Percentiles rank a stretch among this genome's conserved stretches.
Conservation (phyloP, 176 grass and related monocot genomes). For the Bonia amplexicaulis region DNA sequence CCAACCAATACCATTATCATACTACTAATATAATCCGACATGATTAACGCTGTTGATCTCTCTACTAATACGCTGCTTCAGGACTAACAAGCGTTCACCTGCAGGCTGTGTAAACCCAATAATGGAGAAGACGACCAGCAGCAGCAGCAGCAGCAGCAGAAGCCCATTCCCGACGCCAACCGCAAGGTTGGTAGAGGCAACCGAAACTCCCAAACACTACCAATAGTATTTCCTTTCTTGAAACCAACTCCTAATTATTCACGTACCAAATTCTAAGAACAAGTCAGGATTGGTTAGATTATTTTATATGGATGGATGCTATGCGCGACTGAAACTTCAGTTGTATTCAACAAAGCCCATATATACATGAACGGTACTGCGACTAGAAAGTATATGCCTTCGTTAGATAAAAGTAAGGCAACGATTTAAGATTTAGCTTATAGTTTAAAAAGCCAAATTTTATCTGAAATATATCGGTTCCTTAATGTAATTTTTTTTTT, state of each 20-base stretch:
- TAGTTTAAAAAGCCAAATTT: no score
- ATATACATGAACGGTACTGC: background rate
- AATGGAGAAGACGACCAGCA: constrained; percentile 42
- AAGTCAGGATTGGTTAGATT: background rate
- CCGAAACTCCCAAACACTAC: constrained; percentile 27
- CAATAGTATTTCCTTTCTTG: constrained; percentile 45
- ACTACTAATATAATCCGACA: background rate
- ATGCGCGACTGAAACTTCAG: constrained; percentile 1
- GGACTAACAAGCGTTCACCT: constrained; percentile 1
- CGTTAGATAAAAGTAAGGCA: background rate
- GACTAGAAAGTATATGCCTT: background rate
- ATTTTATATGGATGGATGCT: constrained; percentile 7
- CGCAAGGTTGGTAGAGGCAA: constrained; percentile 58
- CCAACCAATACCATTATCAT: constrained; percentile 31
- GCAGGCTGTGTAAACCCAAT: constrained; percentile 18
- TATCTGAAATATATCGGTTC: no score
- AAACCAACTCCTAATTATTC: constrained; percentile 55
- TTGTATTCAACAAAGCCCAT: background rate
- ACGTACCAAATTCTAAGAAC: constrained; percentile 31
- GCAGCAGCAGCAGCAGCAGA: constrained; percentile 2
- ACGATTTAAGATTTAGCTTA: no score
- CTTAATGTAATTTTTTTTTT: no score
- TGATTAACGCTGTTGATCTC: constrained; percentile 26
- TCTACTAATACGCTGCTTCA: constrained; percentile 25
- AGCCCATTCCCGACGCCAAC: constrained; percentile 41